Conservation (phyloP, 2,329 filamentous ascomycete genomes). For the Colletotrichum gloeosporioides region DNA sequence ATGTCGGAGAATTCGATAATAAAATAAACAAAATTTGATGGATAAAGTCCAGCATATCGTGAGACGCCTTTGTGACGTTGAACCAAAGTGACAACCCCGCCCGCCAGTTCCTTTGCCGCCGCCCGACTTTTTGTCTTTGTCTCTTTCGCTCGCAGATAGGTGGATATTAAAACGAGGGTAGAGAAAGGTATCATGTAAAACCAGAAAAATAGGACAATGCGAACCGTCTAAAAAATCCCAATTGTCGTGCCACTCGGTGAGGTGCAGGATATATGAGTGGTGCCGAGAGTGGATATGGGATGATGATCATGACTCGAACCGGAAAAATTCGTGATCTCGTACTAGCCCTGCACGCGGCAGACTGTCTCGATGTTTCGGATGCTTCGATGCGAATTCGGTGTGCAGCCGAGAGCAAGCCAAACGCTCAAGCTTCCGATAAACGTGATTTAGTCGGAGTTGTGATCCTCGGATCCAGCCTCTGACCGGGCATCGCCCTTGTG, state of each 20-base stretch:
- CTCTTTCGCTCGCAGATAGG: conserved; percentile 20
- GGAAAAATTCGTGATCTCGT: conserved; percentile 22
- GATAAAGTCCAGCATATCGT: conserved; percentile 14
- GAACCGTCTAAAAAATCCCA: conserved; percentile 12
- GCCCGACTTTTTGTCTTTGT: conserved; percentile 18
- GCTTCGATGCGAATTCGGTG: background rate
- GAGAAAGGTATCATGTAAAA: conserved; percentile 19
- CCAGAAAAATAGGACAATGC: background rate
- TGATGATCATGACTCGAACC: conserved; percentile 20
- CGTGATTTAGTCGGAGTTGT: conserved; percentile 60
- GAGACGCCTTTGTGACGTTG: conserved; percentile 10
- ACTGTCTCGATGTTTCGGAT: background rate
- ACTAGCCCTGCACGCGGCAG: background rate
- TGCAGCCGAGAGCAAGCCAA: background rate
- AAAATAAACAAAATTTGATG: background rate
- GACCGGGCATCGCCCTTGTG: conserved; percentile 79
- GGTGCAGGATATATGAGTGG: background rate
- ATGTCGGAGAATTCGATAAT: background rate
- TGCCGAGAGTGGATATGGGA: conserved; percentile 9
- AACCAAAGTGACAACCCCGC: conserved; percentile 13
- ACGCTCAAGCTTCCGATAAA: background rate
- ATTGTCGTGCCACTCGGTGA: background rate
- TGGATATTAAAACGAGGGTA: conserved; percentile 24
- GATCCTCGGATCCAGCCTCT: conserved; percentile 68
- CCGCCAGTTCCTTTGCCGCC: conserved; percentile 6